Conservation (phyloP, 495 filamentous ascomycete species). For the Pseudomonodictys pantanalensis region DNA sequence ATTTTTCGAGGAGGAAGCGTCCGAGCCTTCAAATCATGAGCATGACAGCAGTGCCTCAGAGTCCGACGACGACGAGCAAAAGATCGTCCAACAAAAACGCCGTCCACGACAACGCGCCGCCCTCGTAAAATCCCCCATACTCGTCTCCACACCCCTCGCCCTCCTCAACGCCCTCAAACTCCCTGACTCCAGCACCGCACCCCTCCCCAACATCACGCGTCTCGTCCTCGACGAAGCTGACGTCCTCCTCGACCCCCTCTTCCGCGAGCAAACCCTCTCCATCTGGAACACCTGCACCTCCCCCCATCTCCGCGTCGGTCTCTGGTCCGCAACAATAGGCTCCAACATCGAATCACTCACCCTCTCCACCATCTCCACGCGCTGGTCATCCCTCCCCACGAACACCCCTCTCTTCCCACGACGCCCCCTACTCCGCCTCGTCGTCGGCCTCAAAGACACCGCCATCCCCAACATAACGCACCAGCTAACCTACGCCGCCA, state of each 20-base stretch:
- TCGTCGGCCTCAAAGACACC: slow-evolving; percentile 92
- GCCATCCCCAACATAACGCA: slow-evolving; percentile 89
- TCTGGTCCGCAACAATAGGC: slow-evolving; percentile 97
- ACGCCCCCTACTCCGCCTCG: slow-evolving; percentile 68
- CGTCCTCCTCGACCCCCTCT: slow-evolving; percentile 85
- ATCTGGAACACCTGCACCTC: slow-evolving; percentile 79
- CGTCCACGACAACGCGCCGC: slow-evolving; percentile 28
- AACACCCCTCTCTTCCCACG: slow-evolving; percentile 30
- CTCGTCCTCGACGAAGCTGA: slow-evolving; percentile 93
- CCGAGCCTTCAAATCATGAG: slow-evolving; percentile 33
- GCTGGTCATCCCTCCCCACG: slow-evolving; percentile 39
- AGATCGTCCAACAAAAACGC: slow-evolving; percentile 33
- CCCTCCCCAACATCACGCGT: slow-evolving; percentile 61
- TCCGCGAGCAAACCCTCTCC: slow-evolving; percentile 81
- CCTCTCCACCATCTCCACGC: slow-evolving; percentile 56
- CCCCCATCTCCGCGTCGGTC: slow-evolving; percentile 63
- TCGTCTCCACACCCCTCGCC: slow-evolving; percentile 82
- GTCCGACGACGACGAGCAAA: background rate
- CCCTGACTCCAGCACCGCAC: slow-evolving; percentile 44
- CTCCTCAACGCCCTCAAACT: slow-evolving; percentile 68
- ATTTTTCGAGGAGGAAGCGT: slow-evolving; percentile 22
- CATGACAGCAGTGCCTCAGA: slow-evolving; percentile 36
- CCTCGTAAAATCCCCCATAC: slow-evolving; percentile 66
- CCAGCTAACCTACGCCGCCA: slow-evolving; percentile 84
- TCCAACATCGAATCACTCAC: slow-evolving; percentile 83